Percentiles rank a stretch among this genome's conserved stretches.
These are phyloP conservation scores for Chaetomiaceae sp. DNA, from an alignment of 2,329 filamentous ascomycete species.

Conservation along the genomic window DNA sequence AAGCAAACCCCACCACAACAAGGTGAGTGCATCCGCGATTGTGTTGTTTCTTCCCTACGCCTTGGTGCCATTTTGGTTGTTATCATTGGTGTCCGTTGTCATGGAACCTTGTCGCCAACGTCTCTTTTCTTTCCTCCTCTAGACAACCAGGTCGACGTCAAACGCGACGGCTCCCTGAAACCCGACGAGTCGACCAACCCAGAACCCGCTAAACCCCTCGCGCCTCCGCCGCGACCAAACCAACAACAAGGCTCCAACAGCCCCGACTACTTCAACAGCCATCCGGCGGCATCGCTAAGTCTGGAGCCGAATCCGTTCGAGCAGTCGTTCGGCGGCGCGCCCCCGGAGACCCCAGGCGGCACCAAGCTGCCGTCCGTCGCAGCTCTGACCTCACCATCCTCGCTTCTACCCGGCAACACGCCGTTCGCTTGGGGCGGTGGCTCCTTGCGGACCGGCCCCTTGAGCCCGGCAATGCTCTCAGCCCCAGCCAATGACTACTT, in stretches of 20 bases:
- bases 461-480: constrained; percentile 96
- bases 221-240: constrained; percentile 64
- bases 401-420: constrained; percentile 68
- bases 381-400: constrained; percentile 83
- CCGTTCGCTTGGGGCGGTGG: constrained; percentile 76
- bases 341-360: constrained; percentile 74
- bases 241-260: constrained; percentile 45
- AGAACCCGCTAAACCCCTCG: constrained; percentile 61
- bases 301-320: constrained; percentile 96
- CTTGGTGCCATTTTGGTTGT: constrained; percentile 19
- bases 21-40: constrained; percentile 37
- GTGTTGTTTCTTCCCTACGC: neutral
- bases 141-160: constrained; percentile 24
- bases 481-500: constrained; percentile 87
- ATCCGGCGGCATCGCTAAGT: constrained; percentile 51
- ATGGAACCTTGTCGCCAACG: constrained; percentile 22
- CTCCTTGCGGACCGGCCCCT: constrained; percentile 82
- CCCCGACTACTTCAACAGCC: constrained; percentile 65
- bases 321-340: constrained; percentile 73
- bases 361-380: constrained; percentile 85
- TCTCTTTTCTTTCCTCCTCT: constrained; percentile 10
- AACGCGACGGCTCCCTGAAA: constrained; percentile 44
- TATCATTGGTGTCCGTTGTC: constrained; percentile 13
- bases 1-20: constrained; percentile 38
- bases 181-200: constrained; percentile 49